Percentiles rank a stretch among this genome's conserved stretches.
These are phyloP conservation scores for Mycena belliarum DNA, from an alignment of 768 basidiomycete genomes.

Conservation along the genomic window DNA sequence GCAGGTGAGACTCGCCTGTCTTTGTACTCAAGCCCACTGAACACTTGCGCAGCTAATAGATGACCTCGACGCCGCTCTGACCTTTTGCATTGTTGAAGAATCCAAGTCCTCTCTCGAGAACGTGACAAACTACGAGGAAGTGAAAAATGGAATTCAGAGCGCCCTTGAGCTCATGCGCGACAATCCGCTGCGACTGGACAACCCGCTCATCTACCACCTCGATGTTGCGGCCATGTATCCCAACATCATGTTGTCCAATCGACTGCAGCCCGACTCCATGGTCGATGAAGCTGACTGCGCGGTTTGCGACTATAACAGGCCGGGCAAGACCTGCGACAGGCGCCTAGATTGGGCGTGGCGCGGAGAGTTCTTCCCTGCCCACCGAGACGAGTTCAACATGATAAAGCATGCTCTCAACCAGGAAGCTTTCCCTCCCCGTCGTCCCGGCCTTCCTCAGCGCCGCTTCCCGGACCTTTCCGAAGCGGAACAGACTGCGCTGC, in stretches of 20 bases:
- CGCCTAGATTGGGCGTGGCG: slow-evolving; percentile 98
- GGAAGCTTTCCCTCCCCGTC: slow-evolving; percentile 85
- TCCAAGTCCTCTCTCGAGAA: slow-evolving; percentile 73
- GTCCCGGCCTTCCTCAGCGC: slow-evolving; percentile 69
- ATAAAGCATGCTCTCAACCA: slow-evolving; percentile 95
- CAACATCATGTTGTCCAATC: slow-evolving; percentile 99
- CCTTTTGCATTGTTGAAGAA: slow-evolving; percentile 87
- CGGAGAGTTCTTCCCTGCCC: slow-evolving; percentile 97
- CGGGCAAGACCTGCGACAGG: slow-evolving; percentile 92
- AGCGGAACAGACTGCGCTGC: slow-evolving; percentile 85
- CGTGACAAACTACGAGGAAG: slow-evolving; percentile 94
- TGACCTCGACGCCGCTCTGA: slow-evolving; percentile 89
- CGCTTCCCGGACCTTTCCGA: slow-evolving; percentile 81
- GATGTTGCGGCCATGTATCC: slow-evolving; percentile 99
- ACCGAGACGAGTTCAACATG: slow-evolving; percentile 98
- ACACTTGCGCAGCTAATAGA: slow-evolving; percentile 74
- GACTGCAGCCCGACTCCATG: slow-evolving; percentile 96
- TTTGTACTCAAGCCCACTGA: neutral
- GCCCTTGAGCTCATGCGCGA: slow-evolving; percentile 90
- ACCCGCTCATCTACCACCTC: slow-evolving; percentile 95
- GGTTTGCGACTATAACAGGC: slow-evolving; percentile 97
- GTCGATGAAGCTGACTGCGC: slow-evolving; percentile 96
- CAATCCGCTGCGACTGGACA: slow-evolving; percentile 84
- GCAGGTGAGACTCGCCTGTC: slow-evolving; percentile 51
- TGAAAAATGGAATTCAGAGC: slow-evolving; percentile 74